phyloP scores from a whole-genome alignment of 139 green algal species.

The Trebouxia sp. region DNA sequence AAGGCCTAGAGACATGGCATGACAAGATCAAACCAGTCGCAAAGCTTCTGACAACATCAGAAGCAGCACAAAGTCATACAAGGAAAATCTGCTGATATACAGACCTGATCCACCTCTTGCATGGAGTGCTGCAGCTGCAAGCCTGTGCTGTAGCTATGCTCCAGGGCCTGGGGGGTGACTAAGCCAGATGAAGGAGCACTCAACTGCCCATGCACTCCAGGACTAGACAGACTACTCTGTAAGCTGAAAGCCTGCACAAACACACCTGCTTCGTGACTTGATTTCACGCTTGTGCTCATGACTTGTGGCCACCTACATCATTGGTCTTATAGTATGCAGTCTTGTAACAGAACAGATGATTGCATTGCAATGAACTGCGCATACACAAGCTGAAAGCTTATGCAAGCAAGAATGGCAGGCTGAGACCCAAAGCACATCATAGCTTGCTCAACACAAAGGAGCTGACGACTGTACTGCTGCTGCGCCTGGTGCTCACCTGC shows the following conservation, averaged over 20 bases:
- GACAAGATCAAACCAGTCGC: too few relatives aligned
- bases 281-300: too few relatives aligned
- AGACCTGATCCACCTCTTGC: not conserved
- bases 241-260: constrained; percentile 9
- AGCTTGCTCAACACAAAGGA: too few relatives aligned
- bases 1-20: too few relatives aligned
- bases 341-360: too few relatives aligned
- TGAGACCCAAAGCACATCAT: not conserved
- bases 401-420: not conserved
- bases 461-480: too few relatives aligned
- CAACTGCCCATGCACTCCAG: not conserved
- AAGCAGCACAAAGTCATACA: too few relatives aligned
- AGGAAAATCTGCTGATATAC: not conserved
- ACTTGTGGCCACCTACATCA: too few relatives aligned
- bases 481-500: not conserved
- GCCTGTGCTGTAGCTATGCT: not conserved
- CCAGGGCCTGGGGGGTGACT: not conserved
- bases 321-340: too few relatives aligned
- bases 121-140: not conserved
- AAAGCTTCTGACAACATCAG: too few relatives aligned
- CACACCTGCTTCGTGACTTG: too few relatives aligned
- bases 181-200: not conserved
- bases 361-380: not conserved
- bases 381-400: too few relatives aligned
- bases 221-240: constrained; percentile 3